Base-by-base conservation (phyloP, 164 flowering plant species). In the Vitis cinerea region DNA sequence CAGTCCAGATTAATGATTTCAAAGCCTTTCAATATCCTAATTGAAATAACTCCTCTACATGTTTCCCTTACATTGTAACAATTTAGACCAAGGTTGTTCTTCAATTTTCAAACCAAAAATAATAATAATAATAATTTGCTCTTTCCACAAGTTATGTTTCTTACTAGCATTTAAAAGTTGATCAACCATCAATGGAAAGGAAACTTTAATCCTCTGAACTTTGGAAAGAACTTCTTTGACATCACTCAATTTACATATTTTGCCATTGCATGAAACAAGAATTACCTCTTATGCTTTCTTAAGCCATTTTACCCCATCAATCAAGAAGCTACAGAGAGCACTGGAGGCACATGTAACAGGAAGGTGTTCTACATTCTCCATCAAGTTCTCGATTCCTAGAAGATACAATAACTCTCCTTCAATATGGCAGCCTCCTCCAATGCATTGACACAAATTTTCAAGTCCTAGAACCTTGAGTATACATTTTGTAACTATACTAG, bases 101-200 rank as follows among this genome's bases (percentile, higher is more conserved):
- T 59, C 76, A 19, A 53, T 57, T 10, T 71, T 74, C 8, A 79
- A 52, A 66, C 64, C 69, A 59, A 86, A 85, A 71, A 86, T 19
- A 19, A 19, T 19, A 19, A 19, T 19, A 90, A 61, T 68, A 68
- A 67, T 64, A 55, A 82, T 93, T 79, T 90, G 72, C 70, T 83
- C 83, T 66, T 75, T 72, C 98, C 98, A 94, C 52, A 75, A 76
- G 97, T 83, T 85, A 48, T 94, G 98, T 67, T 84, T 82, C 72
- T 76, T 73, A 64, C 87, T 77, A 56, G 85, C 86, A 80, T 73
- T 62, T 60, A 49, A 73, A 81, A 94, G 87, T 66, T 74, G 83
- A 60, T 65, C 79, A 70, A 69, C 80, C 77, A 83, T 70, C 67
- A 48, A 37, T 8, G 86, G 87, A 70, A 81, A 83, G 10, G 82